Percentiles rank a stretch among this genome's conserved stretches.
These are phyloP conservation scores for Termitomyces sp. DNA, from an alignment of 768 basidiomycete species.

Conservation along the genomic window DNA sequence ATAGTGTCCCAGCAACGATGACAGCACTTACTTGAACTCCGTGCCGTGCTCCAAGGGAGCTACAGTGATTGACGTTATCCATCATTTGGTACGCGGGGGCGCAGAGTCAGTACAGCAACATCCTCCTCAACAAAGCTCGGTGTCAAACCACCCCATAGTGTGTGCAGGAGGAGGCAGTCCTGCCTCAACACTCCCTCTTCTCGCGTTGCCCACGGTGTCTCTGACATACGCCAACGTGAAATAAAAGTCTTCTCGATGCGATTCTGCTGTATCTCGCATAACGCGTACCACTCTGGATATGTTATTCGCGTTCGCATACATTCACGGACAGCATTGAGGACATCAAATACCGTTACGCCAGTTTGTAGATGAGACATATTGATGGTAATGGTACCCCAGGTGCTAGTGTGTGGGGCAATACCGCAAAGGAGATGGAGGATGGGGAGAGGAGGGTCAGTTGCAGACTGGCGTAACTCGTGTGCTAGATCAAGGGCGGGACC, in stretches of 20 bases:
- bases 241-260: constrained; percentile 38
- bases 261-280: constrained; percentile 34
- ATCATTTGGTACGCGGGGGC: constrained; percentile 8
- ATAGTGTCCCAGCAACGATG: not conserved
- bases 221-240: constrained; percentile 35
- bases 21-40: not conserved
- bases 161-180: constrained; percentile 45
- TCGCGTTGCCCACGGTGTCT: constrained; percentile 27
- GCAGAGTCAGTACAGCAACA: constrained; percentile 42
- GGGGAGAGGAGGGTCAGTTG: constrained; percentile 35
- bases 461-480: constrained; percentile 32
- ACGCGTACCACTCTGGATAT: constrained; percentile 34
- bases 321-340: constrained; percentile 40
- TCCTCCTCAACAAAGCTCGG: constrained; percentile 27
- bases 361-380: constrained; percentile 21
- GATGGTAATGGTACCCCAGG: constrained; percentile 35
- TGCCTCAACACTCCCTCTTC: constrained; percentile 38
- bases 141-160: constrained; percentile 48
- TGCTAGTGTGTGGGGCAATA: constrained; percentile 35
- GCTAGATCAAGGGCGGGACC: constrained; percentile 21
- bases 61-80: not conserved
- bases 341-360: constrained; percentile 43
- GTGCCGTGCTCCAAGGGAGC: not conserved
- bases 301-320: constrained; percentile 32
- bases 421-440: constrained; percentile 39